These are phyloP conservation scores for Megacollybia marginata DNA, from an alignment of 768 basidiomycete genomes.

Conservation along the genomic window DNA sequence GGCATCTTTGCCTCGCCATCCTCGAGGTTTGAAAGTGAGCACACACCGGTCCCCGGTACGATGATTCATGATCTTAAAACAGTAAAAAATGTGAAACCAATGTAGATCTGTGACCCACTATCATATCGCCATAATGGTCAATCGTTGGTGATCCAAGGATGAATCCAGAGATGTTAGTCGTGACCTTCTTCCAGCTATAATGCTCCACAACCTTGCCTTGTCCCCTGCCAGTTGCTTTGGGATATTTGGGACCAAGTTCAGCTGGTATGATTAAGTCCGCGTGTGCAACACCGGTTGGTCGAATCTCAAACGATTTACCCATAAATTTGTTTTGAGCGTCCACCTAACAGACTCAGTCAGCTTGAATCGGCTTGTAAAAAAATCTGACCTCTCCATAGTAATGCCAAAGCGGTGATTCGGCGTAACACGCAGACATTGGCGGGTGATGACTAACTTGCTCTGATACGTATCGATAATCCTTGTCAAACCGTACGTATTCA, in stretches of 20 bases:
- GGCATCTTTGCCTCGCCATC: slow-evolving; percentile 89
- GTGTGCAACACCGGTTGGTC: slow-evolving; percentile 92
- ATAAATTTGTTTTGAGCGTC: slow-evolving; percentile 97
- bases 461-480: slow-evolving; percentile 86
- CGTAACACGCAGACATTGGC: slow-evolving; percentile 94
- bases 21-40: slow-evolving; percentile 92
- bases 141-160: slow-evolving; percentile 85
- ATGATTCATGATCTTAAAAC: slow-evolving; percentile 70
- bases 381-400: slow-evolving; percentile 75
- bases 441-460: slow-evolving; percentile 99
- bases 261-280: slow-evolving; percentile 73
- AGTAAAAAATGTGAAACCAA: slow-evolving; percentile 1
- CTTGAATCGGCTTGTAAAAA: not conserved
- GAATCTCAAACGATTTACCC: slow-evolving; percentile 94
- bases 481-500: slow-evolving; percentile 84
- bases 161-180: slow-evolving; percentile 86
- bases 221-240: slow-evolving; percentile 37
- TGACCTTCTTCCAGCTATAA: slow-evolving; percentile 94
- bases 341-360: slow-evolving; percentile 39
- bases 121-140: slow-evolving; percentile 94
- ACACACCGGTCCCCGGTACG: slow-evolving; percentile 82
- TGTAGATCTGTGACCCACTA: slow-evolving; percentile 41
- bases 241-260: slow-evolving; percentile 56
- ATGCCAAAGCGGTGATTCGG: slow-evolving; percentile 81
- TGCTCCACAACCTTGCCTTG: slow-evolving; percentile 72